Evolutionary conservation across 257 asterid genomes (phyloP), one percentile per base, ranked within the genome.

Genomic region (Datura wrightii): DNA sequence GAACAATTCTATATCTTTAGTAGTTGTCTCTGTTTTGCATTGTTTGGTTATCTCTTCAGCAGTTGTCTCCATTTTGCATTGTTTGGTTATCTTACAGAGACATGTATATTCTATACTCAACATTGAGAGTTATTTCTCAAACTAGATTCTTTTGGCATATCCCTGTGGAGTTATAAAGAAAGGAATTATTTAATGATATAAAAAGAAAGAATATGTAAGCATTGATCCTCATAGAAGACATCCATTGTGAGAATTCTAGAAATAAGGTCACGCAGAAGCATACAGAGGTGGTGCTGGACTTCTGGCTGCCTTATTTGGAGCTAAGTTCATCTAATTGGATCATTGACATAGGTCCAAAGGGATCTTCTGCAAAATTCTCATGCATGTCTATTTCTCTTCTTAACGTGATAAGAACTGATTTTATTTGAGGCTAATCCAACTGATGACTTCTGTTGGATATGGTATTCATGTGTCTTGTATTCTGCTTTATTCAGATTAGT

Each of bases 401-500:
- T 74, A 74, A 24, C 81, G 14, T 74, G 81, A 74, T 48, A 48
- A 48, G 39, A 50, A 60, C 81, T 48, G 81, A 74, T 74, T 48
- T 48, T 24, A 48, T 74, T 74, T 24, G 81, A 74, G 60, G 18
- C 41, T 31, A 24, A 48, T 19, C 81, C 60, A 24, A 42, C 66
- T 19, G 79, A 54, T 44, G n/a, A 44, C 37, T 79, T 79, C 59
- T 81, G 59, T 72, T 42, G 34, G 83, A 69, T 72, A 62, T 65
- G 31, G 74, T 50, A 15, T 52, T 44, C 31, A 44, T 59, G 13
- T 59, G 59, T 82, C 82, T 44, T 54, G 67, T 70, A 36, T 48
- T 54, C 58, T 86, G 82, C 84, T 85, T 5, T 85, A 37, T 81
- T 82, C 92, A 96, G 99, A 66, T 86, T 91, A 88, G 89, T 96